A percentile compares a stretch with the other conserved stretches of the same genome.
These are phyloP conservation scores for Mycena kentingensis DNA, from an alignment of 768 basidiomycete species.

Conservation along the genomic window DNA sequence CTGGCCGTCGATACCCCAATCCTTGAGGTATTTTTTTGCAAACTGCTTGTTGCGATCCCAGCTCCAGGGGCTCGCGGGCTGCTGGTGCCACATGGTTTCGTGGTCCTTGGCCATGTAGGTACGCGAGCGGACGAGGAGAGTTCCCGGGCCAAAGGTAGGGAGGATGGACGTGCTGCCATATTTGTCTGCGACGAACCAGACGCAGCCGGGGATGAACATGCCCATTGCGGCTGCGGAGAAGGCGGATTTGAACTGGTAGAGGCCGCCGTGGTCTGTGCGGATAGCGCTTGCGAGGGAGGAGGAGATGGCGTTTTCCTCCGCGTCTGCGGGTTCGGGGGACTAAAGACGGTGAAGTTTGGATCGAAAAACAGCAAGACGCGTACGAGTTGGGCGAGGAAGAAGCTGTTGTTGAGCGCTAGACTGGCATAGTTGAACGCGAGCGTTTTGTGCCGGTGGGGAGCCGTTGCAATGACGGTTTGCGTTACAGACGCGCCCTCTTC, in stretches of 20 bases:
- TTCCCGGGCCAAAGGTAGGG: slow-evolving; percentile 88
- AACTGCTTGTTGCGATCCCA: slow-evolving; percentile 16
- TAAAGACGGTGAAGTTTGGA: slow-evolving; percentile 19
- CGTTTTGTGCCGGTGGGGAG: slow-evolving; percentile 55
- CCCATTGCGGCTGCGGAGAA: slow-evolving; percentile 78
- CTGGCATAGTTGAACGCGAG: slow-evolving; percentile 90
- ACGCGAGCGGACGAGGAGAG: slow-evolving; percentile 75
- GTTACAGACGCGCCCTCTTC: slow-evolving; percentile 60
- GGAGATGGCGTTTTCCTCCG: slow-evolving; percentile 42
- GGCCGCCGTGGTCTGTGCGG: slow-evolving; percentile 56
- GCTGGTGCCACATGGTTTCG: slow-evolving; percentile 10
- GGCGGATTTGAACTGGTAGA: slow-evolving; percentile 70
- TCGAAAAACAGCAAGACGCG: slow-evolving; percentile 32
- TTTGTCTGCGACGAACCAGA: slow-evolving; percentile 84
- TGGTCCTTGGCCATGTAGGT: slow-evolving; percentile 32
- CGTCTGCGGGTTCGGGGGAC: slow-evolving; percentile 36
- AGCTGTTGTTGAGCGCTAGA: slow-evolving; percentile 91
- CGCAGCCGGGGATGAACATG: slow-evolving; percentile 77
- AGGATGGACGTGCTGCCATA: slow-evolving; percentile 65
- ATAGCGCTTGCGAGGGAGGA: slow-evolving; percentile 37
- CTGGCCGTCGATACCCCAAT: slow-evolving; percentile 10
- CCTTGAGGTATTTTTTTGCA: slow-evolving; percentile 14
- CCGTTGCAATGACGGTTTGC: slow-evolving; percentile 72
- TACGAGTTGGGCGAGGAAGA: slow-evolving; percentile 88
- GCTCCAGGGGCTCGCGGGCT: not conserved